phyloP scores from a whole-genome alignment of 1,284 basidiomycete genomes.

The Gomphus bonarii region DNA sequence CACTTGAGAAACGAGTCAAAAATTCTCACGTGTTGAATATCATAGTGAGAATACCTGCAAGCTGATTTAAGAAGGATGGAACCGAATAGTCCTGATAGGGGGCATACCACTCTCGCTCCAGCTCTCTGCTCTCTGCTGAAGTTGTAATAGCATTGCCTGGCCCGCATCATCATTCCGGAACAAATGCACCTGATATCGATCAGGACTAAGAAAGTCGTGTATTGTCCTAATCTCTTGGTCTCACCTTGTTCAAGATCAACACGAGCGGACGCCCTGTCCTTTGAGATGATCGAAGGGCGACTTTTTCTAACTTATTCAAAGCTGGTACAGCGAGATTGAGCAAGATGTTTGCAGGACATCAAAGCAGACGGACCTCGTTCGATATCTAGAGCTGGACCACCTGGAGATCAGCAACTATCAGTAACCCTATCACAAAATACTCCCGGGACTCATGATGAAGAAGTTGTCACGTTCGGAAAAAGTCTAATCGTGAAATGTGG shows the following conservation, averaged over 20 bases:
- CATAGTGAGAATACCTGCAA: conserved; percentile 61
- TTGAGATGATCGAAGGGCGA: conserved; percentile 55
- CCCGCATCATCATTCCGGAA: conserved; percentile 77
- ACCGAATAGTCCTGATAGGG: conserved; percentile 3
- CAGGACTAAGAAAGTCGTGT: not conserved
- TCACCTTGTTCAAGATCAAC: conserved; percentile 53
- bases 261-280: conserved; percentile 59
- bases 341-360: not conserved
- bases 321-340: conserved; percentile 29
- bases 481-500: not conserved
- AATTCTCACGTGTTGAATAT: conserved; percentile 64
- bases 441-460: not conserved
- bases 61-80: not conserved
- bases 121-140: conserved; percentile 76
- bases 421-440: not conserved
- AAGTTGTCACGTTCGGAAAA: not conserved
- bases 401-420: conserved; percentile 21
- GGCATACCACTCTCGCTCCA: conserved; percentile 70
- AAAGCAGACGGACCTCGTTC: conserved; percentile 50
- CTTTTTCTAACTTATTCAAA: conserved; percentile 79
- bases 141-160: conserved; percentile 63
- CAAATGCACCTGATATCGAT: conserved; percentile 52
- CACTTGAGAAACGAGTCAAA: conserved; percentile 9
- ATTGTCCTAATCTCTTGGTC: not conserved
- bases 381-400: conserved; percentile 73